Conservation (phyloP, 2,329 filamentous ascomycete genomes). For the Hymenoscyphus fraxineus region DNA sequence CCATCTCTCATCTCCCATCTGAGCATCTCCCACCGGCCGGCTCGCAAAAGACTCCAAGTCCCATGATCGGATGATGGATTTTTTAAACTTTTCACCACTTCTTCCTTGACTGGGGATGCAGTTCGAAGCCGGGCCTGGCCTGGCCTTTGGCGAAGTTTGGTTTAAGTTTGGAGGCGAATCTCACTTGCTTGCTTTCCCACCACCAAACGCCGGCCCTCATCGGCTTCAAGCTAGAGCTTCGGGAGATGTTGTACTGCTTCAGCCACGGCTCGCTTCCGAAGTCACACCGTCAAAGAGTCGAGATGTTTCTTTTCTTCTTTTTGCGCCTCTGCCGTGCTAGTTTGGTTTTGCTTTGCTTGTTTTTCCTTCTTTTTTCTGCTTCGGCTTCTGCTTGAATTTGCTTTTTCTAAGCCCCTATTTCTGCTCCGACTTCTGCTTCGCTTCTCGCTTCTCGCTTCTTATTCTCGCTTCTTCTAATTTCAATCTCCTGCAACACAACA, state of each 20-base stretch:
- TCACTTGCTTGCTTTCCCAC: background rate
- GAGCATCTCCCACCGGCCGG: background rate
- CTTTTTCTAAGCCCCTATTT: background rate
- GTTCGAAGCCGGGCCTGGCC: background rate
- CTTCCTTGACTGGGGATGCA: background rate
- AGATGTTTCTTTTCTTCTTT: background rate
- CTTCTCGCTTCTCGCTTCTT: no score
- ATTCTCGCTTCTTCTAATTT: background rate
- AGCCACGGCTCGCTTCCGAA: background rate
- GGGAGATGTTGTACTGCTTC: background rate
- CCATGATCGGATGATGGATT: background rate
- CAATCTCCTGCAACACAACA: background rate
- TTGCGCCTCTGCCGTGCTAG: background rate
- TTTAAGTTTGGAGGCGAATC: background rate
- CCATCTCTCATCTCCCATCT: background rate
- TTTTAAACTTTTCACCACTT: background rate
- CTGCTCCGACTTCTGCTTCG: background rate
- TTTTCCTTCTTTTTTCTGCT: background rate
- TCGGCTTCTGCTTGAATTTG: background rate
- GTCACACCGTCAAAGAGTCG: background rate
- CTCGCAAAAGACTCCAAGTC: background rate
- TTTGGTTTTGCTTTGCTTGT: background rate
- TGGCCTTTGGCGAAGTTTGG: conserved; percentile 1
- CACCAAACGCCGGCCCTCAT: background rate
- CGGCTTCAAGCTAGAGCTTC: background rate